Evolutionary conservation across 306 rosid species (phyloP), one percentile per base, ranked within the genome.

Genomic region (Canavalia ensiformis): DNA sequence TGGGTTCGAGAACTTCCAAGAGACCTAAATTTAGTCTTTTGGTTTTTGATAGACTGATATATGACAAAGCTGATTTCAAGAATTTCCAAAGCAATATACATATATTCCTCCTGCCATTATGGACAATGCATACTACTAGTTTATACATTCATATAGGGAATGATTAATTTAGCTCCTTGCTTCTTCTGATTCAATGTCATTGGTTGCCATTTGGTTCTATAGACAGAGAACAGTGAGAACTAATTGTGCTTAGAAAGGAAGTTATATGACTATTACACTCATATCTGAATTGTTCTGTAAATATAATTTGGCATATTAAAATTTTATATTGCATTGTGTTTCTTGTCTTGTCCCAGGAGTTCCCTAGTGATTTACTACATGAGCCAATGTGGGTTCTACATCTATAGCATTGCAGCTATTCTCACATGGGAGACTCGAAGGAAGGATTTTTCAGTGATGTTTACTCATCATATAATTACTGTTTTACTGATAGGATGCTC

Each of bases 401-500:
- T 74, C 74, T 93, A 95, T 62, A 90, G 99, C 81, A 93, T 93
- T 65, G 97, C 86, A 66, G 99, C 99, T 50, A 96, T 93, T 70
- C 90, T 95, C 47, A 86, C 75, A 12, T 95, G 98, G 99, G 99
- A 95, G 88, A 95, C 98, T 70, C 88, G 98, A 68, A 88, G 99
- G 88, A 95, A 95, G 87, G 99, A 95, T 88, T 95, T 95, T 71
- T 56, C 97, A 5, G 99, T 95, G 67, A 93, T 93, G 99, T 92
- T 93, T 93, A 90, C 97, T 78, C 99, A 95, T 84, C 99, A 95
- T 88, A 82, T 95, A 81, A 83, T 95, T 79, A 93, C 97, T 10
- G 94, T 93, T 77, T 37, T 88, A 78, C 86, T 95, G 84, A 93
- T 93, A 82, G 96, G 94, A 63, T 8, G 2, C 74, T 95, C 99